A percentile compares a stretch with the other conserved stretches of the same genome.
Conservation (phyloP, 2,329 filamentous ascomycete species). For the Sporothrix sp. region DNA sequence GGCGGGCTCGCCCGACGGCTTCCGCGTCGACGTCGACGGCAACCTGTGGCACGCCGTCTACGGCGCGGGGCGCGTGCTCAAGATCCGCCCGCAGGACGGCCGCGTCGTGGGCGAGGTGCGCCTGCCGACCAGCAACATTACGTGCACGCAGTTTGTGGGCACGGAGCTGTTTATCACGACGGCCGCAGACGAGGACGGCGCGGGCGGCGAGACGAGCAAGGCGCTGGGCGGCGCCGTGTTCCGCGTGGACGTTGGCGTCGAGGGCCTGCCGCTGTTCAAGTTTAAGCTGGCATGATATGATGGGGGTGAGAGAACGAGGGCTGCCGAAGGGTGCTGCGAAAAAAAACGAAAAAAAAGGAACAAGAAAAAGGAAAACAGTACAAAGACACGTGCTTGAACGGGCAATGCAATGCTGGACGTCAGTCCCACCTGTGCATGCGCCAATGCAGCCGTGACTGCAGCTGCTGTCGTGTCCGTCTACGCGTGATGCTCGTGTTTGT, state of each 20-base stretch:
- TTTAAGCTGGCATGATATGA: constrained; percentile 48
- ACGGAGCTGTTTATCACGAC: constrained; percentile 69
- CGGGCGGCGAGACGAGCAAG: constrained; percentile 52
- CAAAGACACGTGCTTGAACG: not conserved
- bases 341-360: not conserved
- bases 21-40: constrained; percentile 74
- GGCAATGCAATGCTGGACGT: too few relatives aligned
- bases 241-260: constrained; percentile 64
- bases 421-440: too few relatives aligned
- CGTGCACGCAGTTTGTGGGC: constrained; percentile 72
- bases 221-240: constrained; percentile 63
- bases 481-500: too few relatives aligned
- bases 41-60: constrained; percentile 85
- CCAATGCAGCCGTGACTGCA: too few relatives aligned
- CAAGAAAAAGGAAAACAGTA: not conserved
- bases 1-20: constrained; percentile 67
- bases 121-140: constrained; percentile 69
- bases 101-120: constrained; percentile 63
- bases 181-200: constrained; percentile 55
- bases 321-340: not conserved
- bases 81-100: constrained; percentile 56
- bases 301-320: too few relatives aligned
- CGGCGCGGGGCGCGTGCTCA: constrained; percentile 64
- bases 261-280: constrained; percentile 52
- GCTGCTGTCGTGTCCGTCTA: too few relatives aligned